phyloP scores from a whole-genome alignment of 257 asterid genomes.

The Solanum sitiens region DNA sequence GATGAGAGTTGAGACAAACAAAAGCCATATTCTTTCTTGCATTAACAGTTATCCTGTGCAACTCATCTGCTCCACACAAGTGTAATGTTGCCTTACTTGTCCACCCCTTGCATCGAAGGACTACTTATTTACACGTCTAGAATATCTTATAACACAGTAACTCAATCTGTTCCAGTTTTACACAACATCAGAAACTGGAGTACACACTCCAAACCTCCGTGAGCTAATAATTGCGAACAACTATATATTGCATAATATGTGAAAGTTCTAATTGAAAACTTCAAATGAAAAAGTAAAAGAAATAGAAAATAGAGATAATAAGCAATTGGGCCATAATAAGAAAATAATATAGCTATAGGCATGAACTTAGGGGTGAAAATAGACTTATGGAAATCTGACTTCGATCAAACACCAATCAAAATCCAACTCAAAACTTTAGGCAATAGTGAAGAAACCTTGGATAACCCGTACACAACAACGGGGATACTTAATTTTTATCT shows the following conservation, averaged over 20 bases:
- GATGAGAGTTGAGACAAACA: background rate
- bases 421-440: background rate
- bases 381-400: background rate
- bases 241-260: background rate
- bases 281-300: background rate
- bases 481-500: background rate
- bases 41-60: background rate
- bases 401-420: background rate
- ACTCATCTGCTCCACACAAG: background rate
- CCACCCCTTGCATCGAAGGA: background rate
- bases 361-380: background rate
- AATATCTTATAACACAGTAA: background rate
- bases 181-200: background rate
- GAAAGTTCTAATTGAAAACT: background rate
- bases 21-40: background rate
- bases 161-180: background rate
- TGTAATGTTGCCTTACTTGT: background rate
- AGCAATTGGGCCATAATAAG: background rate
- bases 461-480: background rate
- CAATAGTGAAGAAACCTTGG: background rate
- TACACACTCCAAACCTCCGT: background rate
- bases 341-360: background rate
- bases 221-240: background rate
- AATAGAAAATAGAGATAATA: background rate
- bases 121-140: background rate